A percentile compares a stretch with the other conserved stretches of the same genome.
These are phyloP conservation scores for Echium plantagineum DNA, from an alignment of 257 asterid genomes.

Conservation along the genomic window DNA sequence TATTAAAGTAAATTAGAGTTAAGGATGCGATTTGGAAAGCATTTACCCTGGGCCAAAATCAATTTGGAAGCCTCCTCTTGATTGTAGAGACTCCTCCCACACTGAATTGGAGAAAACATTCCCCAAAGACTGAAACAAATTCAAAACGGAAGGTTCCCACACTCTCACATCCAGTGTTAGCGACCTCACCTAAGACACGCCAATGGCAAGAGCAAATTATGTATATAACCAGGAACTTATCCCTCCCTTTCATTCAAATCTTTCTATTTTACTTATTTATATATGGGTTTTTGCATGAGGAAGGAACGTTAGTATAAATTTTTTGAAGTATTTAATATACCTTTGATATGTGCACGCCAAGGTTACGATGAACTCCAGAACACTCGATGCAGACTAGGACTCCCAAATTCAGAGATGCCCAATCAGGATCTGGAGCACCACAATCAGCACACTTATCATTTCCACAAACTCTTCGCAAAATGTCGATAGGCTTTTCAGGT, in stretches of 20 bases:
- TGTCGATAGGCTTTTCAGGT: constrained; percentile 82
- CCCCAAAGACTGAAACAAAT: constrained; percentile 86
- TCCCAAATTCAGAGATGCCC: constrained; percentile 97
- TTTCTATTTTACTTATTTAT: too few relatives aligned
- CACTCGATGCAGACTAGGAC: constrained; percentile 97
- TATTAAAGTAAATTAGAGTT: constrained; percentile 1
- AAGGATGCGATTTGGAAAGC: constrained; percentile 11
- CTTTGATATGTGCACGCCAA: constrained; percentile 99
- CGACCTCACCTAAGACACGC: constrained; percentile 70
- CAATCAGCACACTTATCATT: constrained; percentile 95
- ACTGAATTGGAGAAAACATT: constrained; percentile 79
- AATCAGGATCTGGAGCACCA: constrained; percentile 94
- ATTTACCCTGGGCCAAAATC: constrained; percentile 63
- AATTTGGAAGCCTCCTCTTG: constrained; percentile 57
- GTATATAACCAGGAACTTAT: not conserved
- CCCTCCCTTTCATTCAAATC: too few relatives aligned
- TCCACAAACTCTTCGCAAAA: constrained; percentile 70
- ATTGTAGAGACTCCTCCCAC: constrained; percentile 88
- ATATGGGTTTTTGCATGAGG: not conserved
- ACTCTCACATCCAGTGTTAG: constrained; percentile 95
- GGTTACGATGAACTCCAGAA: constrained; percentile 99
- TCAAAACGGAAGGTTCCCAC: constrained; percentile 94
- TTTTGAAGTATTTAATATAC: constrained; percentile 20
- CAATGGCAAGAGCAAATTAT: constrained; percentile 9
- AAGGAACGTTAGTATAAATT: not conserved